Evolutionary conservation across 805 yeast species (phyloP), one percentile per base, ranked within the genome.

Genomic region (Yamadazyma kitorensis): DNA sequence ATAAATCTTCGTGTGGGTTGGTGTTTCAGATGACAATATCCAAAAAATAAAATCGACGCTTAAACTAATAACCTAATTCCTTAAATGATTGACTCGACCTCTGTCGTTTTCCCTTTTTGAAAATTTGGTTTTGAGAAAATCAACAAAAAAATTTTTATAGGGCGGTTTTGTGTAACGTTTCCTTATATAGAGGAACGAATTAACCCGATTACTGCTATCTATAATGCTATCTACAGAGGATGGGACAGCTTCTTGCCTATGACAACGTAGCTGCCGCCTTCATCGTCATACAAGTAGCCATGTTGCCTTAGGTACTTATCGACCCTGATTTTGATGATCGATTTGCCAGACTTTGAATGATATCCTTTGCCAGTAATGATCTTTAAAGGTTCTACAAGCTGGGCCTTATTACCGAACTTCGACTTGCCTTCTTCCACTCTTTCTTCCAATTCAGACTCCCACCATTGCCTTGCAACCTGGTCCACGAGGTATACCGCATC

Each of bases 341-440:
- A 64, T 2, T 60, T 49, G 0, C 87, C 86, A 4, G 73, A 76
- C 1, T 51, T 62, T 29, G 86, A 79, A 52, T 84, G 93, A 5
- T 79, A 47, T 0, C 93, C 93, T 43, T 86, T 57, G 0, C 93
- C 91, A 0, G 91, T 81, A 9, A 82, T 57, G 0, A 83, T 57
- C 1, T 40, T 51, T 6, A 82, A 47, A 0, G 75, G 72, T 1
- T 55, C 61, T 1, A 74, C 65, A 50, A 64, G 61, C 8, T 47
- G 36, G 0, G 70, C 79, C 18, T 52, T 55, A 0, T 58, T 39
- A 2, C 70, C 63, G 33, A 51, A 55, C 17, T 51, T 41, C 4
- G 54, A 37, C 4, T 55, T 62, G 0, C 77, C 76, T 15, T 63
- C 58, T 4, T 50, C 34, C 2, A 57, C 44, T 33, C 89, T 50